Conservation (phyloP, 306 rosid species). For the Vigna reflexopilosa region DNA sequence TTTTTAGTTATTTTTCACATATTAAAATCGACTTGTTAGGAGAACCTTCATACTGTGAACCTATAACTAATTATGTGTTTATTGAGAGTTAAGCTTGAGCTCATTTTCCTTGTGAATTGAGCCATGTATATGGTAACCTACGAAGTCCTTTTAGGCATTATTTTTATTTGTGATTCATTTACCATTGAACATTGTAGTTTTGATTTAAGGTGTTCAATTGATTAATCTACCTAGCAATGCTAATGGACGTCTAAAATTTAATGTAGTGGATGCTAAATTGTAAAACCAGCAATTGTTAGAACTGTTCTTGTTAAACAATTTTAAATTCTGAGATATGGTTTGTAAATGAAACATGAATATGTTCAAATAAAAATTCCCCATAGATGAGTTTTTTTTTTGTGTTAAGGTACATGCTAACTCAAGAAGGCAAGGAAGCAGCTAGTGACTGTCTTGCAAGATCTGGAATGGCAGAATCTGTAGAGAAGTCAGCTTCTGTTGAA, state of each 20-base stretch:
- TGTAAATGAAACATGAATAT: constrained; percentile 21
- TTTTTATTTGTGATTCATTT: constrained; percentile 32
- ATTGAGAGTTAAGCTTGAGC: constrained; percentile 12
- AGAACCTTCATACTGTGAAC: constrained; percentile 30
- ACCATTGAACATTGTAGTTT: constrained; percentile 3
- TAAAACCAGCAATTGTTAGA: constrained; percentile 12
- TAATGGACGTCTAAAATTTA: background rate
- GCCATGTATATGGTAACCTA: constrained; percentile 4
- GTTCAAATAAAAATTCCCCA: constrained; percentile 31
- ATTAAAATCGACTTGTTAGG: constrained; percentile 13
- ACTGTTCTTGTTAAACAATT: constrained; percentile 26
- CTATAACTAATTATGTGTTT: constrained; percentile 17
- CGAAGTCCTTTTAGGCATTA: constrained; percentile 2
- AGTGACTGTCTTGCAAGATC: constrained; percentile 83
- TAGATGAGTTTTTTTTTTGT: constrained; percentile 23
- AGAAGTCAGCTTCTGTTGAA: constrained; percentile 53
- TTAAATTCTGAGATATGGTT: constrained; percentile 11
- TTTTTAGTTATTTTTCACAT: constrained; percentile 24
- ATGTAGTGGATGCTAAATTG: background rate
- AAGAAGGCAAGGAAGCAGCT: constrained; percentile 91
- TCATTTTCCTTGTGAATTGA: constrained; percentile 7
- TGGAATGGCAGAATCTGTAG: constrained; percentile 64
- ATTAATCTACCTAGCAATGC: constrained; percentile 26
- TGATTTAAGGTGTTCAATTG: constrained; percentile 31
- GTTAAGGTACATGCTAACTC: constrained; percentile 90